Conservation (phyloP, 2,329 filamentous ascomycete species). For the Nannizzia gypsea region DNA sequence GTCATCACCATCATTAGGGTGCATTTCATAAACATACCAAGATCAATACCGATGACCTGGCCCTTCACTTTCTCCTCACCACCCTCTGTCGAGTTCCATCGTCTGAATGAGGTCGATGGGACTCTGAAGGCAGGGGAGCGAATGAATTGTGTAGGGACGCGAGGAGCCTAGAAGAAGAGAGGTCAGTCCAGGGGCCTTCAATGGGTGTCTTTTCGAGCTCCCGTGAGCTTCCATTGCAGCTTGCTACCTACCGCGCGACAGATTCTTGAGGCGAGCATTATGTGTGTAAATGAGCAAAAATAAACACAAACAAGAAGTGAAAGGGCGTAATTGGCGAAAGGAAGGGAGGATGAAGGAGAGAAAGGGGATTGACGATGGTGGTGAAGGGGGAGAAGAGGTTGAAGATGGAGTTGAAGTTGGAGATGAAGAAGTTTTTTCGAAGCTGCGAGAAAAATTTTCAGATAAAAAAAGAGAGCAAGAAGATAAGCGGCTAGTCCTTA, state of each 20-base stretch:
- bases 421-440: slow-evolving; percentile 21
- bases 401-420: slow-evolving; percentile 9
- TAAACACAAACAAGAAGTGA: slow-evolving; percentile 21
- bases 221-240: slow-evolving; percentile 5
- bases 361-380: slow-evolving; percentile 13
- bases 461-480: slow-evolving; percentile 1
- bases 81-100: slow-evolving; percentile 42
- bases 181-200: not conserved
- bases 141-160: slow-evolving; percentile 57
- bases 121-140: slow-evolving; percentile 58
- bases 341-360: slow-evolving; percentile 17
- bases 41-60: slow-evolving; percentile 93
- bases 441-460: slow-evolving; percentile 14
- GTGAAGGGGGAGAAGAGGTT: slow-evolving; percentile 23
- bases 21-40: slow-evolving; percentile 58
- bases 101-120: slow-evolving; percentile 59
- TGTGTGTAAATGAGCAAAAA: slow-evolving; percentile 27
- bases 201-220: not conserved
- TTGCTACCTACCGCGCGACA: slow-evolving; percentile 56
- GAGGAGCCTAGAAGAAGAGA: slow-evolving; percentile 52
- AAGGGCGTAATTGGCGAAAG: slow-evolving; percentile 23
- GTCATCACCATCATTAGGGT: not conserved
- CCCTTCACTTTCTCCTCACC: slow-evolving; percentile 77
- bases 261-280: slow-evolving; percentile 61
- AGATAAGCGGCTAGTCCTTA: slow-evolving; percentile 5